phyloP scores from a whole-genome alignment of 169 alveolate genomes.

The Cryptosporidium ubiquitum region DNA sequence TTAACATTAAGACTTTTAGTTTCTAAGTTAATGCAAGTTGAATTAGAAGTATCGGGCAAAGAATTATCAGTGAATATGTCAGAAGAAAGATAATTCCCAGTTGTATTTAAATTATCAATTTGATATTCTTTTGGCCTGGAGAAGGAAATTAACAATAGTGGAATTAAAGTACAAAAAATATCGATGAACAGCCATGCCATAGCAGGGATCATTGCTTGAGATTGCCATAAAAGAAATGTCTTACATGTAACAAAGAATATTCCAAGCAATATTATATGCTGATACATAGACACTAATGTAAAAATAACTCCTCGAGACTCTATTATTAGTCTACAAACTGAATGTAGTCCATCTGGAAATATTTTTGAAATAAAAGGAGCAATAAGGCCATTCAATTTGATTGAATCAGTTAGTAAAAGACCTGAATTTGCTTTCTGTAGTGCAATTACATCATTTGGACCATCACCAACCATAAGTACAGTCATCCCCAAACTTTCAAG shows the following conservation, averaged over 20 bases:
- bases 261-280: slow-evolving; percentile 36
- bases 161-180: slow-evolving; percentile 54
- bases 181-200: slow-evolving; percentile 69
- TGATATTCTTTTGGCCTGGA: slow-evolving; percentile 40
- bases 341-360: not conserved
- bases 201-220: slow-evolving; percentile 71
- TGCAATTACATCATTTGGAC: slow-evolving; percentile 45
- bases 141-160: slow-evolving; percentile 26
- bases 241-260: slow-evolving; percentile 48
- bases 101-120: not conserved
- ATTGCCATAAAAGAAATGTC: slow-evolving; percentile 42
- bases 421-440: slow-evolving; percentile 40
- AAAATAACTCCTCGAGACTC: slow-evolving; percentile 45
- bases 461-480: slow-evolving; percentile 58
- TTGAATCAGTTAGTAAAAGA: not conserved
- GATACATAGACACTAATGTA: slow-evolving; percentile 14
- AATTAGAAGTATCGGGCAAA: not conserved
- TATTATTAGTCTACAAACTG: slow-evolving; percentile 15
- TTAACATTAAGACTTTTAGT: not conserved
- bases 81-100: not conserved
- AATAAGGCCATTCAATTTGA: not conserved
- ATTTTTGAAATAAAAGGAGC: slow-evolving; percentile 38
- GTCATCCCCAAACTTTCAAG: slow-evolving; percentile 53
- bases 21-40: not conserved
- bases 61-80: not conserved